phyloP scores from a whole-genome alignment of 768 basidiomycete species.

The Pholiota conissans region DNA sequence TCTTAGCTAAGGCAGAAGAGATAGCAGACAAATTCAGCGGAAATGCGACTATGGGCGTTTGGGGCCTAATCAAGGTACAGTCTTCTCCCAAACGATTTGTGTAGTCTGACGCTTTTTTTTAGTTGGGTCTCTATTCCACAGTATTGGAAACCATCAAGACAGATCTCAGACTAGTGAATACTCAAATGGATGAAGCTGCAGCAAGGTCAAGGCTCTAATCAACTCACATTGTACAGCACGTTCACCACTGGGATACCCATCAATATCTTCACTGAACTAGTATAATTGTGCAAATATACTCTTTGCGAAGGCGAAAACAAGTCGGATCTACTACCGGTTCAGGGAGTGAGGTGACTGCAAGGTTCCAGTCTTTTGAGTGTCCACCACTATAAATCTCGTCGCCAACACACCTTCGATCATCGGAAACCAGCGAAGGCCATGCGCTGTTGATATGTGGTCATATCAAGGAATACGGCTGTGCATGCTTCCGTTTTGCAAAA shows the following conservation, averaged over 20 bases:
- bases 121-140: conserved; percentile 54
- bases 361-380: too few relatives aligned
- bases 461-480: background rate
- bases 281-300: too few relatives aligned
- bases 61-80: conserved; percentile 71
- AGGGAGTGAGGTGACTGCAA: too few relatives aligned
- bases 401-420: background rate
- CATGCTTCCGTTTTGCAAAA: background rate
- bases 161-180: conserved; percentile 34
- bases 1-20: conserved; percentile 64
- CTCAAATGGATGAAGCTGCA: conserved; percentile 47
- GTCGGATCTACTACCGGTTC: too few relatives aligned
- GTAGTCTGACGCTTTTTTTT: conserved; percentile 7
- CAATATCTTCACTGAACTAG: too few relatives aligned
- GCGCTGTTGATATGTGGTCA: background rate
- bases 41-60: conserved; percentile 60
- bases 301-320: too few relatives aligned
- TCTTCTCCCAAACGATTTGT: background rate
- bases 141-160: conserved; percentile 43
- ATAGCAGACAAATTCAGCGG: conserved; percentile 53
- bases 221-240: background rate
- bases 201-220: conserved; percentile 47
- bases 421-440: background rate
- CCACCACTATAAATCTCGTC: too few relatives aligned
- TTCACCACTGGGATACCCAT: too few relatives aligned